Evolutionary conservation across 225 moss, liverwort and hornwort species (phyloP).

Genomic region (Lunularia cruciata): DNA sequence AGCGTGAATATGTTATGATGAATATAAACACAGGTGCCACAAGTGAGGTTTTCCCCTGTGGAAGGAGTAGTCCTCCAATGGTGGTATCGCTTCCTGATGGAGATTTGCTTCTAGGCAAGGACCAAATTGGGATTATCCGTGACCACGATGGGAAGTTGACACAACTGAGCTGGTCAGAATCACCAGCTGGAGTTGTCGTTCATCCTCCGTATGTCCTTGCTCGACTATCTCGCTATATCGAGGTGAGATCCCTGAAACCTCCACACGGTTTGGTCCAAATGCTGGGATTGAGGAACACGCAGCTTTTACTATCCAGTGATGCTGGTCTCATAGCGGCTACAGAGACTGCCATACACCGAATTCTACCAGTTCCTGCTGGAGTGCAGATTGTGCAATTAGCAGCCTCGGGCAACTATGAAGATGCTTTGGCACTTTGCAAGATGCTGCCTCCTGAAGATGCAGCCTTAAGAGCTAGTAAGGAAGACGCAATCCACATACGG

Average conservation of each 20-base stretch:
- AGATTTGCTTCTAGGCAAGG: slow-evolving; percentile 88
- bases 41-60: slow-evolving; percentile 78
- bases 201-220: slow-evolving; percentile 89
- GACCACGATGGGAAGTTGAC: slow-evolving; percentile 85
- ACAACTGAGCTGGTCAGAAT: slow-evolving; percentile 93
- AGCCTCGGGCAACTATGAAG: slow-evolving; percentile 86
- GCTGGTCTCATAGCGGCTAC: slow-evolving; percentile 82
- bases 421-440: slow-evolving; percentile 84
- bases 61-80: slow-evolving; percentile 73
- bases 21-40: slow-evolving; percentile 72
- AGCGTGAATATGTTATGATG: slow-evolving; percentile 76
- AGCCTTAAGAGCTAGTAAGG: slow-evolving; percentile 82
- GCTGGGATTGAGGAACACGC: slow-evolving; percentile 74
- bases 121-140: slow-evolving; percentile 92
- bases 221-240: slow-evolving; percentile 81
- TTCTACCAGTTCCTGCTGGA: slow-evolving; percentile 80
- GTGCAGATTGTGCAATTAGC: slow-evolving; percentile 95
- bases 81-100: slow-evolving; percentile 75
- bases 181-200: slow-evolving; percentile 73
- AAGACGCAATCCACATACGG: slow-evolving; percentile 87
- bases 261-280: slow-evolving; percentile 96
- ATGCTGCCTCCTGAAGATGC: slow-evolving; percentile 92
- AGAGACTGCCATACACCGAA: slow-evolving; percentile 69
- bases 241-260: slow-evolving; percentile 85
- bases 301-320: slow-evolving; percentile 66